Conservation (phyloP, 106 monocot genomes). For the Dactylorhiza incarnata region DNA sequence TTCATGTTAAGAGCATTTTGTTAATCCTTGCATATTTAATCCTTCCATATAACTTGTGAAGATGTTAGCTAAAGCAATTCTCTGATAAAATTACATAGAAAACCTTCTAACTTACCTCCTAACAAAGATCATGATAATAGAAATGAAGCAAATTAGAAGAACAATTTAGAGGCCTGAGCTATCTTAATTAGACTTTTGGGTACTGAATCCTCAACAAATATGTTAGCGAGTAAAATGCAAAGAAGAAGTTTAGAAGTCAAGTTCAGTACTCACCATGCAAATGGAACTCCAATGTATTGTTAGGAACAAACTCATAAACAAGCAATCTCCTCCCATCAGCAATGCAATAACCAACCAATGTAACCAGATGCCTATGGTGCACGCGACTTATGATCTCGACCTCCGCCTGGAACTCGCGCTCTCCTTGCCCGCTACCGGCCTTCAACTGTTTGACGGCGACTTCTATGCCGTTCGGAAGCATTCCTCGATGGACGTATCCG, state of each 20-base stretch:
- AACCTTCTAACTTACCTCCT: background rate
- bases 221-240: background rate
- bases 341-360: constrained; percentile 72
- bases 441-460: constrained; percentile 71
- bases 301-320: constrained; percentile 69
- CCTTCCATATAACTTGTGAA: background rate
- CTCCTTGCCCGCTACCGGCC: constrained; percentile 50
- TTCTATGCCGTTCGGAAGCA: constrained; percentile 59
- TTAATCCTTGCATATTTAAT: background rate
- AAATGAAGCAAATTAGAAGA: no score
- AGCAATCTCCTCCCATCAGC: constrained; percentile 49
- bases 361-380: constrained; percentile 67
- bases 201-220: background rate
- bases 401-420: constrained; percentile 58
- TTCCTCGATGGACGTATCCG: constrained; percentile 60
- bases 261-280: constrained; percentile 38
- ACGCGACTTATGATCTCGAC: constrained; percentile 62
- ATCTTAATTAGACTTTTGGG: background rate
- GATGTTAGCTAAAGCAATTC: background rate
- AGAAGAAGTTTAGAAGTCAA: background rate
- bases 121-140: background rate
- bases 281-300: constrained; percentile 56
- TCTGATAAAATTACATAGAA: background rate
- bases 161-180: no score
- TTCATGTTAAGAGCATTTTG: background rate